phyloP scores from a whole-genome alignment of 2,329 filamentous ascomycete genomes.

The Ascosphaera acerosa region DNA sequence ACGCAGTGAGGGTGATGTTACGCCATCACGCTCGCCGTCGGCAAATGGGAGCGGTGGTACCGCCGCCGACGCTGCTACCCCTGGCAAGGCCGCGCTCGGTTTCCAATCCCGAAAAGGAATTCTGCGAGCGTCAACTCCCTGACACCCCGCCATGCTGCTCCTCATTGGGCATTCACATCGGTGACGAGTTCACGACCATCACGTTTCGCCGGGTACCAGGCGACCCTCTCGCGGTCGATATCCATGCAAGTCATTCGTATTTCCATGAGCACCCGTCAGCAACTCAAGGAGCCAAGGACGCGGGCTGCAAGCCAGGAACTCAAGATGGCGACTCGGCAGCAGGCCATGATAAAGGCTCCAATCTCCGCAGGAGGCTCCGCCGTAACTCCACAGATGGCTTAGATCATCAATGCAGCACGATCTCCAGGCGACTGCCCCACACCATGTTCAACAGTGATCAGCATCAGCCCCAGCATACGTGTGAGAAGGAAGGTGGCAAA shows the following conservation, averaged over 20 bases:
- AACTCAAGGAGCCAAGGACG: not conserved
- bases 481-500: not conserved
- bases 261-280: not conserved
- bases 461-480: too few species aligned
- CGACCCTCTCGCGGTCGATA: not conserved
- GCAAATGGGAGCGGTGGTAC: too few species aligned
- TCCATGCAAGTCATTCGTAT: not conserved
- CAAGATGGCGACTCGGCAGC: not conserved
- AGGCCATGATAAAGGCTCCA: not conserved
- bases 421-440: too few species aligned
- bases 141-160: not conserved
- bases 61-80: too few species aligned
- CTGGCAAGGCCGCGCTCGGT: not conserved
- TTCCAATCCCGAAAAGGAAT: not conserved
- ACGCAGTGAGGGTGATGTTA: too few species aligned
- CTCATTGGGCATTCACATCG: not conserved
- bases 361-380: too few species aligned
- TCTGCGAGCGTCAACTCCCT: not conserved
- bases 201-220: not conserved
- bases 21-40: too few species aligned
- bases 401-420: too few species aligned
- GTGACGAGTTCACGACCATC: not conserved
- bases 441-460: not conserved
- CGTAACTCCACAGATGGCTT: too few species aligned
- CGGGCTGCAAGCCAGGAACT: too few species aligned